Conservation (phyloP, 169 alveolate genomes). For the Plasmodium adleri region DNA sequence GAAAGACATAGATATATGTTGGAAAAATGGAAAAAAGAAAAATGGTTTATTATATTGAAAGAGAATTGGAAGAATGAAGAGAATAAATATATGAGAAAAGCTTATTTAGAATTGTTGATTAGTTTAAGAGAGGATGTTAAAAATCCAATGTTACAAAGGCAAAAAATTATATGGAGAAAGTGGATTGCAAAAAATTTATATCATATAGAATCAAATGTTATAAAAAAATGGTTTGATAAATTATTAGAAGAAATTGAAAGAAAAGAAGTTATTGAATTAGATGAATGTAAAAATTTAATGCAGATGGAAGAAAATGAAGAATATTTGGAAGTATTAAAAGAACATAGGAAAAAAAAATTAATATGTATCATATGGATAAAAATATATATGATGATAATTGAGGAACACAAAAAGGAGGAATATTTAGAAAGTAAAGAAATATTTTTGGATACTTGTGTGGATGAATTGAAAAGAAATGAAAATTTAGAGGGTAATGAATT, state of each 20-base stretch:
- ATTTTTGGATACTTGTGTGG: background rate
- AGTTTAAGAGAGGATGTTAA: background rate
- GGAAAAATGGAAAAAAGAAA: background rate
- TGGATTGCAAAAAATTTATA: background rate
- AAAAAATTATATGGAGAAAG: background rate
- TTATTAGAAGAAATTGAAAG: background rate
- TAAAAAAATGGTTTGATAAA: background rate
- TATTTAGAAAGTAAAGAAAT: background rate
- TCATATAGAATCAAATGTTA: background rate
- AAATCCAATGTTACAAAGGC: background rate
- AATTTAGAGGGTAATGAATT: background rate
- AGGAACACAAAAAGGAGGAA: background rate
- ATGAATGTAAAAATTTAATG: too few relatives aligned
- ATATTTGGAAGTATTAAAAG: background rate
- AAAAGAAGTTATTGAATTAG: background rate
- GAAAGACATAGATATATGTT: background rate
- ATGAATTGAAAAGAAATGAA: background rate
- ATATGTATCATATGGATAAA: background rate
- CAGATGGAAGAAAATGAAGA: background rate
- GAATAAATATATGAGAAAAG: background rate
- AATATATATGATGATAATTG: background rate
- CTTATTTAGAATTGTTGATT: background rate
- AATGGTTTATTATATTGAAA: background rate
- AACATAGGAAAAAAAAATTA: too few relatives aligned
- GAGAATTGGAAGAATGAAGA: background rate